Percentiles rank a stretch among this genome's conserved stretches.
Evolutionary conservation across 352 stramenopile genomes (phyloP).

Genomic region (Pythium sp.): DNA sequence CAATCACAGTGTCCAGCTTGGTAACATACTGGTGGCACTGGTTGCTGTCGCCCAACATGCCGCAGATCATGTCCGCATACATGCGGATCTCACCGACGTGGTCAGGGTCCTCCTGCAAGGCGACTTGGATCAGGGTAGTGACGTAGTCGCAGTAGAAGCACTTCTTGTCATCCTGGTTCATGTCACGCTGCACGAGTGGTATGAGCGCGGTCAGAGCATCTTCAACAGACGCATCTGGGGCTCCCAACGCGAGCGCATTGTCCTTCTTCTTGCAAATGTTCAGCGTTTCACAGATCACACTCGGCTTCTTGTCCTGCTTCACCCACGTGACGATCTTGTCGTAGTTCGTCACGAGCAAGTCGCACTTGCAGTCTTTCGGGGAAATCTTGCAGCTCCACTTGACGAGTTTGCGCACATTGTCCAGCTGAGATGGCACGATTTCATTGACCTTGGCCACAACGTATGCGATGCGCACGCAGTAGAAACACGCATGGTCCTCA

Average conservation of each 20-base stretch:
- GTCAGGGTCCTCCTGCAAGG: constrained; percentile 47
- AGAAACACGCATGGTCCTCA: constrained; percentile 11
- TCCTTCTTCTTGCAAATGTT: constrained; percentile 17
- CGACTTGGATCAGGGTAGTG: constrained; percentile 54
- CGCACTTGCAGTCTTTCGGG: constrained; percentile 16
- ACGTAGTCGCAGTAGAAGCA: constrained; percentile 65
- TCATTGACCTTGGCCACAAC: constrained; percentile 14
- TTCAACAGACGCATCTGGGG: constrained; percentile 13
- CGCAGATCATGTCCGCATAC: constrained; percentile 75
- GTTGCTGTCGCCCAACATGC: constrained; percentile 58
- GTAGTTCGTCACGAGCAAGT: constrained; percentile 17
- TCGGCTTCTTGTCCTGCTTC: constrained; percentile 11
- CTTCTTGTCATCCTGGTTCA: constrained; percentile 22
- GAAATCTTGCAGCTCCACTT: constrained; percentile 16
- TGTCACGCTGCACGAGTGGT: background rate
- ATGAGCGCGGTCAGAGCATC: constrained; percentile 12
- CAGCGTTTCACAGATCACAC: constrained; percentile 14
- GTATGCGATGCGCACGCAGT: constrained; percentile 10
- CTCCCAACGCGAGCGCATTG: background rate
- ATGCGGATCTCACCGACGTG: constrained; percentile 55
- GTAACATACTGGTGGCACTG: constrained; percentile 65
- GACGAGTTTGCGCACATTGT: constrained; percentile 3
- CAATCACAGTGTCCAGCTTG: constrained; percentile 65
- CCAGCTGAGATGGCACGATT: constrained; percentile 10
- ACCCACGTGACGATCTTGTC: constrained; percentile 16